phyloP scores from a whole-genome alignment of 1,284 basidiomycete species.

The Cutaneotrichosporon dermatis region DNA sequence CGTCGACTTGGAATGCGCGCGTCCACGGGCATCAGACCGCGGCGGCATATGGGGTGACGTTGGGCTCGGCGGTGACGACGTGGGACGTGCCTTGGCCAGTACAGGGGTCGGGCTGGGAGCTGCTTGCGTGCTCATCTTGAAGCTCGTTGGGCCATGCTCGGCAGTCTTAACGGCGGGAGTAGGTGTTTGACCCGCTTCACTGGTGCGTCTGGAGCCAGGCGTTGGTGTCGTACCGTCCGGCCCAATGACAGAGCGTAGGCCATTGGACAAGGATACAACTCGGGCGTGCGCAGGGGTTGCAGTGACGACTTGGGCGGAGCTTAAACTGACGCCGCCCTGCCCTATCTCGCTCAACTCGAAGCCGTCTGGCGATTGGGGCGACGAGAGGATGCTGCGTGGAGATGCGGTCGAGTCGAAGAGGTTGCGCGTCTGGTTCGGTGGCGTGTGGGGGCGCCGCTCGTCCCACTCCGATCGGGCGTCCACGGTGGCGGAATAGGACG shows the following conservation, averaged over 20 bases:
- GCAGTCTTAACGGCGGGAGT: no score
- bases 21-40: no score
- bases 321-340: not conserved
- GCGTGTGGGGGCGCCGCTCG: not conserved
- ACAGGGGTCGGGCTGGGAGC: no score
- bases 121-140: no score
- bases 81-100: not conserved
- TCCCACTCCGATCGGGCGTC: no score
- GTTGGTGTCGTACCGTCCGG: not conserved
- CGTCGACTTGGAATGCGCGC: no score
- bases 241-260: not conserved
- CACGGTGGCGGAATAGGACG: no score
- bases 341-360: not conserved
- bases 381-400: not conserved
- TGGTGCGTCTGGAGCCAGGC: no score
- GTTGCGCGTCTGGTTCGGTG: not conserved
- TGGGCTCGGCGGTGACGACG: not conserved
- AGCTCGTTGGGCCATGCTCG: no score
- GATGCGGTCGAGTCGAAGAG: not conserved
- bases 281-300: slow-evolving; percentile 2
- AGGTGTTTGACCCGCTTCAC: no score
- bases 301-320: slow-evolving; percentile 8
- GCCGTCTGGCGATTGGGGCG: not conserved
- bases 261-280: slow-evolving; percentile 5
- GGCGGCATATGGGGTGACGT: no score